Conservation (phyloP, 805 yeast genomes). For the Candida andamanensis region DNA sequence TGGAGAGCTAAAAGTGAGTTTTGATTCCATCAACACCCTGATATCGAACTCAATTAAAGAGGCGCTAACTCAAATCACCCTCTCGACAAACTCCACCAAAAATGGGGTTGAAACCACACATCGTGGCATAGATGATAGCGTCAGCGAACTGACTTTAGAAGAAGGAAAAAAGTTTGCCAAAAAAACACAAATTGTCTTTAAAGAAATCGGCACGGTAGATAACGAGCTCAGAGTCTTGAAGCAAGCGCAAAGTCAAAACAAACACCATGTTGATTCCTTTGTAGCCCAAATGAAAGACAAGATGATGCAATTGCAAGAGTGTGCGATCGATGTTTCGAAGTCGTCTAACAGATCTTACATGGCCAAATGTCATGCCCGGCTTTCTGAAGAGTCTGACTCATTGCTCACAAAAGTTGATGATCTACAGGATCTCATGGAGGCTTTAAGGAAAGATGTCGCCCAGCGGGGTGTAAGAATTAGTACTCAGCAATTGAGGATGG, state of each 20-base stretch:
- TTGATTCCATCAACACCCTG: slow-evolving; percentile 5
- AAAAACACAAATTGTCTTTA: not conserved
- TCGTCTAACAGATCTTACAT: slow-evolving; percentile 53
- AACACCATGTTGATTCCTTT: slow-evolving; percentile 35
- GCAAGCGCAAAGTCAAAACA: slow-evolving; percentile 48
- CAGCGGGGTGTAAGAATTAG: slow-evolving; percentile 82
- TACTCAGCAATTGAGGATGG: slow-evolving; percentile 61
- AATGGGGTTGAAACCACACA: too few relatives aligned
- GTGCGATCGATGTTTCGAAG: slow-evolving; percentile 34
- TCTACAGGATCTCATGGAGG: slow-evolving; percentile 86
- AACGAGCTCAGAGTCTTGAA: slow-evolving; percentile 56
- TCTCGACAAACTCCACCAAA: too few relatives aligned
- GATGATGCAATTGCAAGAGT: slow-evolving; percentile 47
- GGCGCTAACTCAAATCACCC: slow-evolving; percentile 3
- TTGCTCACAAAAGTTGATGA: slow-evolving; percentile 82
- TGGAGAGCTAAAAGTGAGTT: slow-evolving; percentile 4
- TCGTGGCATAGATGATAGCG: too few relatives aligned
- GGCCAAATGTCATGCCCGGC: slow-evolving; percentile 65
- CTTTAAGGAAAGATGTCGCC: slow-evolving; percentile 84
- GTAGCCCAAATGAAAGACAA: slow-evolving; percentile 41
- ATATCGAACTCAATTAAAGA: slow-evolving; percentile 7
- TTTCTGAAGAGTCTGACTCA: slow-evolving; percentile 72
- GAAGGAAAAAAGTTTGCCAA: not conserved
- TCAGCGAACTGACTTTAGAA: not conserved
- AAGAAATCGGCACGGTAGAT: slow-evolving; percentile 19